Conservation (phyloP, 352 stramenopile genomes). For the Elongisporangium anandrum region DNA sequence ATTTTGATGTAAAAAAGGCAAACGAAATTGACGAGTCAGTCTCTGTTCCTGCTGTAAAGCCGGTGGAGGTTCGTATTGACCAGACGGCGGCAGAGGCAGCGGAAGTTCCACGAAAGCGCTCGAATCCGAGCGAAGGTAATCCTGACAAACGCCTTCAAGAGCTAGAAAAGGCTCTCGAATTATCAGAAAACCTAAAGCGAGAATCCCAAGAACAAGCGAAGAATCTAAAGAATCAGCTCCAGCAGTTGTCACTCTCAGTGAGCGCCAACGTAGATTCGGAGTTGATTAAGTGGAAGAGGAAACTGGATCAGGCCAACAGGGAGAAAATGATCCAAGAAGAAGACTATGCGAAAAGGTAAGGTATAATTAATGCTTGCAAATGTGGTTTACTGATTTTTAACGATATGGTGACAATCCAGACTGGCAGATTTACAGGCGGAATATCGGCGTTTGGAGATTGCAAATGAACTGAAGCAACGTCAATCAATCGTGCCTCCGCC, state of each 20-base stretch:
- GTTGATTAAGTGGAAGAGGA: conserved; percentile 43
- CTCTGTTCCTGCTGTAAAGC: not conserved
- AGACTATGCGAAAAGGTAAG: conserved; percentile 33
- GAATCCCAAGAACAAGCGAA: conserved; percentile 51
- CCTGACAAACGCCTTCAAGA: conserved; percentile 16
- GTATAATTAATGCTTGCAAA: too few species aligned
- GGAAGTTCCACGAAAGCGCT: not conserved
- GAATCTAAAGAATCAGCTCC: conserved; percentile 36
- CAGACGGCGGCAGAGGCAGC: not conserved
- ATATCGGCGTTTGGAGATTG: conserved; percentile 14
- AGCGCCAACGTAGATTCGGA: conserved; percentile 21
- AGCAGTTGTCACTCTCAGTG: conserved; percentile 18
- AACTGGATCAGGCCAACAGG: conserved; percentile 41
- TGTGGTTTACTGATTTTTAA: too few species aligned
- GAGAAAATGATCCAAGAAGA: conserved; percentile 42
- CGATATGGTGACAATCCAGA: too few species aligned
- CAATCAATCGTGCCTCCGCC: conserved; percentile 6
- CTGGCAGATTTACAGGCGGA: conserved; percentile 22
- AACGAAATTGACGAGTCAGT: conserved; percentile 5
- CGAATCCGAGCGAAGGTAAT: not conserved
- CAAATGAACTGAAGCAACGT: conserved; percentile 17
- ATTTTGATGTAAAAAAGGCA: conserved; percentile 56
- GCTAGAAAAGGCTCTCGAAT: conserved; percentile 16
- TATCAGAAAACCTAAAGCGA: conserved; percentile 28
- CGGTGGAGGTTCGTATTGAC: not conserved